Percentiles rank a stretch among this genome's conserved stretches.
Evolutionary conservation across 257 asterid species (phyloP).

Genomic region (Ophiorrhiza pumila): DNA sequence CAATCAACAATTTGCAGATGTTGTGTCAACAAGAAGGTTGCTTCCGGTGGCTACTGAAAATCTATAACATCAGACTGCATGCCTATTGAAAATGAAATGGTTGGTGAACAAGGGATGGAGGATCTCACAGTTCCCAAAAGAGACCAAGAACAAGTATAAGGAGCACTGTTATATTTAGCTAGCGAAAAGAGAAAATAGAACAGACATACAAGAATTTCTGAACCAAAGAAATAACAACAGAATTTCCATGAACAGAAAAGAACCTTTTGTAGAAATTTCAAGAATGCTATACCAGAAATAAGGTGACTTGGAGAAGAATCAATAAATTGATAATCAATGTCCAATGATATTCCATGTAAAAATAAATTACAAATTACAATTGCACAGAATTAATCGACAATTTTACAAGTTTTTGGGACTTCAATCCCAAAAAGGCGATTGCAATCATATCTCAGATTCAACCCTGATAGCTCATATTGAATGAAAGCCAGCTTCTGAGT

Average conservation of each 20-base stretch:
- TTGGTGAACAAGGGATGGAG: not conserved
- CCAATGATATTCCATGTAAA: constrained; percentile 44
- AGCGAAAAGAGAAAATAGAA: not conserved
- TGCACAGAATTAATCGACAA: constrained; percentile 50
- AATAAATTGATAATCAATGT: constrained; percentile 50
- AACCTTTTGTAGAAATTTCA: not conserved
- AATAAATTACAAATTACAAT: constrained; percentile 53
- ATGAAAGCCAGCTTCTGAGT: constrained; percentile 32
- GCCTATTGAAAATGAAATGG: not conserved
- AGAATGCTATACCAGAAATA: constrained; percentile 8
- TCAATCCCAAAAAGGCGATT: constrained; percentile 37
- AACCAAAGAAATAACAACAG: not conserved
- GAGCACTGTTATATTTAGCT: not conserved
- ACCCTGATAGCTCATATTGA: constrained; percentile 30
- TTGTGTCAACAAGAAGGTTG: not conserved
- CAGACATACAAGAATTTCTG: not conserved
- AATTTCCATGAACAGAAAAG: not conserved
- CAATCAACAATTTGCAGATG: not conserved
- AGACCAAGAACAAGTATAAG: not conserved
- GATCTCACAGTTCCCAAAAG: not conserved
- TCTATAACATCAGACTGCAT: not conserved
- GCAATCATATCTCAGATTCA: constrained; percentile 30
- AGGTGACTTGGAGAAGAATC: constrained; percentile 33
- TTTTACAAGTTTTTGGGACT: constrained; percentile 58
- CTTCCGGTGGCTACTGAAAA: not conserved